Percentiles rank a stretch among this genome's conserved stretches.
Conservation (phyloP, 257 asterid species). For the Cinchona pubescens region DNA sequence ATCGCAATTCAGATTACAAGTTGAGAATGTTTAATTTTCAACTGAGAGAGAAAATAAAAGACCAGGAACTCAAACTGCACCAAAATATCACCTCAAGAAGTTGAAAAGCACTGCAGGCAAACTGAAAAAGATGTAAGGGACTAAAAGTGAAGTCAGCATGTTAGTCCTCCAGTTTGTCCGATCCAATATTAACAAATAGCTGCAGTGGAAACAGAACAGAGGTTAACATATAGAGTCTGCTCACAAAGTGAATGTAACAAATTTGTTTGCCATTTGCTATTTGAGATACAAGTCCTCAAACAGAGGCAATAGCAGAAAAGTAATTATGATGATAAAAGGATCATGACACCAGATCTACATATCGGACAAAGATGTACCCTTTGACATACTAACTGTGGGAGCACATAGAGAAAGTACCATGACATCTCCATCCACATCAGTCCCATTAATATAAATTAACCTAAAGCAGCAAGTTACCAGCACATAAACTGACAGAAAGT, state of each 20-base stretch:
- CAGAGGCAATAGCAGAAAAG: not conserved
- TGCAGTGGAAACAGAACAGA: constrained; percentile 7
- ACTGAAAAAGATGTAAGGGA: constrained; percentile 34
- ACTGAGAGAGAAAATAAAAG: not conserved
- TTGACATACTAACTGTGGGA: too few species aligned
- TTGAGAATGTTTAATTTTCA: not conserved
- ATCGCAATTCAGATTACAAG: constrained; percentile 4
- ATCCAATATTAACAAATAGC: constrained; percentile 37
- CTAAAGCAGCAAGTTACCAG: not conserved
- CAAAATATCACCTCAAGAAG: constrained; percentile 51
- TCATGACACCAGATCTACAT: too few species aligned
- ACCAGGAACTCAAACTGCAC: not conserved
- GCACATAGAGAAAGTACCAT: too few species aligned
- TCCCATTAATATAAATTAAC: not conserved
- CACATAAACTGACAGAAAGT: not conserved
- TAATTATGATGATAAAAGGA: not conserved
- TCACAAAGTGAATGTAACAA: not conserved
- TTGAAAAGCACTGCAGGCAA: constrained; percentile 29
- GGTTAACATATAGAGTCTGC: not conserved
- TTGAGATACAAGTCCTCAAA: not conserved
- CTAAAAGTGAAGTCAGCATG: constrained; percentile 44
- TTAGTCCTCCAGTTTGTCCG: constrained; percentile 49
- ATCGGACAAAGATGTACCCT: too few species aligned
- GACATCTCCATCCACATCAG: too few species aligned
- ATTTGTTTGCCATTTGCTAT: too few species aligned